Evolutionary conservation across 1,284 basidiomycete genomes (phyloP), one percentile per base, ranked within the genome.

Genomic region (Boletellus sp.): DNA sequence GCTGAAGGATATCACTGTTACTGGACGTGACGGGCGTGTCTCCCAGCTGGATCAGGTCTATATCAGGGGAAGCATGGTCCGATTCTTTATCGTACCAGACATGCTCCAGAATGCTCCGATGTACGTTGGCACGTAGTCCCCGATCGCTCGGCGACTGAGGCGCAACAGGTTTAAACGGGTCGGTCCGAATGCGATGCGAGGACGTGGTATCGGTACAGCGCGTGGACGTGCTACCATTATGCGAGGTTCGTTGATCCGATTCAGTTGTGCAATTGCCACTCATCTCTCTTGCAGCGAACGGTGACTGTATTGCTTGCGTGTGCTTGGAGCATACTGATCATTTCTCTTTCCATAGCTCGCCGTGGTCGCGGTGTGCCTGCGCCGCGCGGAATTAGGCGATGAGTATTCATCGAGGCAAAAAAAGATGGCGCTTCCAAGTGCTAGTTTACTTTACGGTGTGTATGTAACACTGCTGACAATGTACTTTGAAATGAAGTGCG

Each of bases 1-100:
- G 2, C 72, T 99, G 61, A 94, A 86, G 71, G 93, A 98, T 58
- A 97, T 99, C 66, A 98, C 96, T 21, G 97, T 98, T 22, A 99
- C 97, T 12, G 93, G 92, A 50, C 86, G 96, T 53, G 97, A 99
- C 78, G 97, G 97, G 44, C 91, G 97, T 65, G 93, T 99, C 40
- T 96, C 95, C n/a, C 97, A 99, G 71, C 80, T 99, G 50, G 96
- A 99, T 77, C 96, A 97, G 73, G 95, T 98, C 39, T 99, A 99
- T 74, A 99, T 99, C 64, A 82, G 97, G 60, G 97, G 97, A 59
- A 95, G 91, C 71, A 97, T 98, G 92, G 77, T 96, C 65, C 83
- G 94, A 63, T 98, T 98, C 80, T 96, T 98, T 77, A 97, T 99
- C 69, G 97, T 99, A 24, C 97, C 97, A 45, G 97, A 99, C 72